Conservation (phyloP, 345 rosid genomes). For the Reutealis trisperma region DNA sequence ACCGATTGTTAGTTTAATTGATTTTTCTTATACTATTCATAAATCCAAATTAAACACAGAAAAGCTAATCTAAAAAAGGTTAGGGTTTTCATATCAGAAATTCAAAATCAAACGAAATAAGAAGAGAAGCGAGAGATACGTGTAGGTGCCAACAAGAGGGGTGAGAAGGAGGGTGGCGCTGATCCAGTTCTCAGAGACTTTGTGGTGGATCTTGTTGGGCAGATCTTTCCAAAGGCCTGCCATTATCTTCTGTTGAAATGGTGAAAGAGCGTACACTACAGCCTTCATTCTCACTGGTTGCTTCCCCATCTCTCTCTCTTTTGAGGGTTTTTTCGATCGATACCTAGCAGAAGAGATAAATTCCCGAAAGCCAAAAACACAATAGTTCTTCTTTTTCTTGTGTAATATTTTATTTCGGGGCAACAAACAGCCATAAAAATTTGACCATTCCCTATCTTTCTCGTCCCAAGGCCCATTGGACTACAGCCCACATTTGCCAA, state of each 20-base stretch:
- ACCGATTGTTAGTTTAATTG: no score
- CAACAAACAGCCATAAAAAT: no score
- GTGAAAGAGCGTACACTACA: constrained; percentile 75
- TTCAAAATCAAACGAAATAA: neutral
- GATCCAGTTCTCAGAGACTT: constrained; percentile 87
- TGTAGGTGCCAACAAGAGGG: constrained; percentile 64
- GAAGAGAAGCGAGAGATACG: constrained; percentile 35
- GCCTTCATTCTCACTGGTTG: constrained; percentile 82
- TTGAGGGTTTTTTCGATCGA: neutral
- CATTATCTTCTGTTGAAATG: constrained; percentile 84
- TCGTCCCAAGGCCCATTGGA: no score
- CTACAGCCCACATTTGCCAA: no score
- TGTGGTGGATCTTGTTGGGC: constrained; percentile 73
- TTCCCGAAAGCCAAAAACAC: neutral
- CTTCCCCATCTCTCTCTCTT: constrained; percentile 52
- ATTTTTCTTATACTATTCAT: no score
- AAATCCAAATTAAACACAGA: neutral
- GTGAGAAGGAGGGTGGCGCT: constrained; percentile 62
- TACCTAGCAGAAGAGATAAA: no score
- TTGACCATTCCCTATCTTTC: no score
- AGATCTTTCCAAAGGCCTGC: constrained; percentile 72
- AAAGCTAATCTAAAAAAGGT: neutral
- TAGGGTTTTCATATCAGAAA: neutral
- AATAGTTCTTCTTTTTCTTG: no score
- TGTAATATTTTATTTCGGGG: no score